Conservation (phyloP, 2,329 filamentous ascomycete species). For the Fusarium circinatum region DNA sequence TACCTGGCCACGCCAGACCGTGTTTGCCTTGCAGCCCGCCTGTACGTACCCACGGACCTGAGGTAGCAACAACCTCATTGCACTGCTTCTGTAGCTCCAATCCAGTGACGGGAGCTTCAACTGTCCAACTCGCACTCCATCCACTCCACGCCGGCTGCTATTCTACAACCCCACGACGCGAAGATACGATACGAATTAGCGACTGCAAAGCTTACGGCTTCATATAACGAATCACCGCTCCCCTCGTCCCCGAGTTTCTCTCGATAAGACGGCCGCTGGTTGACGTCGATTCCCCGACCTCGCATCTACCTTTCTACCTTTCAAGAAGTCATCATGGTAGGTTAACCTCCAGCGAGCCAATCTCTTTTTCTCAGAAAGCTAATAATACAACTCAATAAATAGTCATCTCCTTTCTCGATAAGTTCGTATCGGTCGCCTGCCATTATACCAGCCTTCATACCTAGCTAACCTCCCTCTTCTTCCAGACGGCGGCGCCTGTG, state of each 20-base stretch:
- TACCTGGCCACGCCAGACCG: slow-evolving; percentile 52
- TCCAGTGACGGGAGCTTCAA: slow-evolving; percentile 37
- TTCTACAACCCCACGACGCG: slow-evolving; percentile 5
- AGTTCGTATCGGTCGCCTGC: slow-evolving; percentile 66
- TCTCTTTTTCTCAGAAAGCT: slow-evolving; percentile 31
- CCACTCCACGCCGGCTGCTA: slow-evolving; percentile 28
- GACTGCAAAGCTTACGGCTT: neutral
- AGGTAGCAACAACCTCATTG: slow-evolving; percentile 21
- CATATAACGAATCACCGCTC: neutral
- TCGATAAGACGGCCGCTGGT: slow-evolving; percentile 29
- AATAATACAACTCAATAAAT: slow-evolving; percentile 44
- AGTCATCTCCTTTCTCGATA: slow-evolving; percentile 96
- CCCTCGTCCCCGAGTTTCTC: slow-evolving; percentile 11
- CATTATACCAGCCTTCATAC: slow-evolving; percentile 3
- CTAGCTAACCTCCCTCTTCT: slow-evolving; percentile 30
- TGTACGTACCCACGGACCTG: slow-evolving; percentile 38
- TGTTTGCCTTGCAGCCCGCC: slow-evolving; percentile 53
- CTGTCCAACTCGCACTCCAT: slow-evolving; percentile 35
- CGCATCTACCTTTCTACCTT: slow-evolving; percentile 32
- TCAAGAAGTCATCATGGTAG: slow-evolving; percentile 46
- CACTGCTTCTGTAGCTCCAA: slow-evolving; percentile 35
- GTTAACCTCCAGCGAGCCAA: slow-evolving; percentile 1
- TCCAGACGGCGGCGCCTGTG: slow-evolving; percentile 87
- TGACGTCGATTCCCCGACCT: slow-evolving; percentile 39
- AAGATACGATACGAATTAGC: slow-evolving; percentile 16